Percentiles rank a stretch among this genome's conserved stretches.
phyloP scores from a whole-genome alignment of 192 early-diverging fungal species.

The Fimicolochytrium jonesii region DNA sequence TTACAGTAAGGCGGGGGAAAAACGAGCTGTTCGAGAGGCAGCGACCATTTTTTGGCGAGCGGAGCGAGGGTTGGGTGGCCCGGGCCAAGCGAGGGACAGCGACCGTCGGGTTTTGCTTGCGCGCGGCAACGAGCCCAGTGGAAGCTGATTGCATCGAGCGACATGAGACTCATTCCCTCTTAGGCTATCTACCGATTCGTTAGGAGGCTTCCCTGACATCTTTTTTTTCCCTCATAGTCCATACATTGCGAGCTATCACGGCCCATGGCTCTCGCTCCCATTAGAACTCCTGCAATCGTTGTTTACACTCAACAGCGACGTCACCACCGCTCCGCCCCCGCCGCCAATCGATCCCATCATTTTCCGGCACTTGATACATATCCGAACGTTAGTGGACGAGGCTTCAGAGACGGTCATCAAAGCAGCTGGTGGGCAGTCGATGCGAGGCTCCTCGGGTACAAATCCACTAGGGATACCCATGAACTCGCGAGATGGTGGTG shows the following conservation, averaged over 20 bases:
- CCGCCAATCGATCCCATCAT: constrained; percentile 26
- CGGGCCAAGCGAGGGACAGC: no score
- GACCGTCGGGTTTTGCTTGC: no score
- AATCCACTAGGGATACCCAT: constrained; percentile 14
- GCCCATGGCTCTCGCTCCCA: constrained; percentile 40
- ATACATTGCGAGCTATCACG: constrained; percentile 43
- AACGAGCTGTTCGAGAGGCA: no score
- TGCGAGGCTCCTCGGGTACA: background rate
- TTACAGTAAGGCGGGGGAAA: no score
- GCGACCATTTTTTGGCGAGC: no score
- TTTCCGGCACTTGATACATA: constrained; percentile 23
- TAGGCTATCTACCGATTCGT: background rate
- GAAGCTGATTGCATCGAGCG: background rate
- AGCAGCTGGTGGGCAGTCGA: constrained; percentile 20
- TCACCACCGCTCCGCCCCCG: constrained; percentile 2
- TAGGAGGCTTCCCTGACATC: background rate
- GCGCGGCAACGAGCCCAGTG: no score
- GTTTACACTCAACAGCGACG: constrained; percentile 25
- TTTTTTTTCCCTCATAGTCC: constrained; percentile 14
- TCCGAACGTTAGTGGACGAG: constrained; percentile 36
- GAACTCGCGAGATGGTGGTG: background rate
- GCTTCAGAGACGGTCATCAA: constrained; percentile 35
- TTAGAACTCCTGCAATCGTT: constrained; percentile 38
- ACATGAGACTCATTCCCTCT: background rate
- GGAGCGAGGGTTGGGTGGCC: no score